phyloP scores from a whole-genome alignment of 106 monocot species.

The Alisma plantagoaquatica region DNA sequence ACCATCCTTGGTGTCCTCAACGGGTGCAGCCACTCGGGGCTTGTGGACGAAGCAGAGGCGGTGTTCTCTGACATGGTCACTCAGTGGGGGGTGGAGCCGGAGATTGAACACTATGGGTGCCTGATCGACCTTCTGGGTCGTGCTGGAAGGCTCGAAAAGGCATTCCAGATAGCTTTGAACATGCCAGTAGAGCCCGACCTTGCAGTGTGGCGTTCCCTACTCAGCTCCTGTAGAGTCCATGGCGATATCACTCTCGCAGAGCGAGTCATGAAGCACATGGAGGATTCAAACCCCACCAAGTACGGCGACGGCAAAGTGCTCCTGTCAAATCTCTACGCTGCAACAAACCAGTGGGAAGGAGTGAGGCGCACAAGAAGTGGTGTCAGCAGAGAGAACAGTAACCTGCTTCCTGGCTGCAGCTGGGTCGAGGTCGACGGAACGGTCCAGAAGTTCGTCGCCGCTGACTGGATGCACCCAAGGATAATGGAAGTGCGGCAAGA shows the following conservation, averaged over 20 bases:
- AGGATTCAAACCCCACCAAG: constrained; percentile 4
- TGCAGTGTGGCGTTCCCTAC: constrained; percentile 32
- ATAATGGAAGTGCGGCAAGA: constrained; percentile 17
- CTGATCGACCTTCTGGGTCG: constrained; percentile 36
- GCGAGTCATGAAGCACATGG: constrained; percentile 11
- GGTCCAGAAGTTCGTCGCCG: constrained; percentile 33
- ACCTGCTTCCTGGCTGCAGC: constrained; percentile 26
- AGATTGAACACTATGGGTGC: constrained; percentile 38
- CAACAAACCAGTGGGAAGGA: constrained; percentile 26
- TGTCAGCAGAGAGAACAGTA: neutral
- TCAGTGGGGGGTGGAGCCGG: constrained; percentile 18
- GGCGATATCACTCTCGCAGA: constrained; percentile 22
- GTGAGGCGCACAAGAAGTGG: constrained; percentile 9
- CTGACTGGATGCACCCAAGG: constrained; percentile 27
- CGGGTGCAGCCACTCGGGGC: constrained; percentile 37
- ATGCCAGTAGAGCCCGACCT: constrained; percentile 36
- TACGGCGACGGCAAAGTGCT: constrained; percentile 24
- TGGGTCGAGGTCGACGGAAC: constrained; percentile 31
- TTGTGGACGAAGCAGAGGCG: constrained; percentile 21
- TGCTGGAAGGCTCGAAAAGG: constrained; percentile 19
- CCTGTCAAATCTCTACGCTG: constrained; percentile 34
- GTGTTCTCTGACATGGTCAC: constrained; percentile 19
- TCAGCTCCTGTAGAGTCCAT: constrained; percentile 39
- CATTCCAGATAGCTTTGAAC: constrained; percentile 14
- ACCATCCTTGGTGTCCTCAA: constrained; percentile 31